Evolutionary conservation across 257 asterid species (phyloP), one percentile per base, ranked within the genome.

Genomic region (Capsicum baccatum): DNA sequence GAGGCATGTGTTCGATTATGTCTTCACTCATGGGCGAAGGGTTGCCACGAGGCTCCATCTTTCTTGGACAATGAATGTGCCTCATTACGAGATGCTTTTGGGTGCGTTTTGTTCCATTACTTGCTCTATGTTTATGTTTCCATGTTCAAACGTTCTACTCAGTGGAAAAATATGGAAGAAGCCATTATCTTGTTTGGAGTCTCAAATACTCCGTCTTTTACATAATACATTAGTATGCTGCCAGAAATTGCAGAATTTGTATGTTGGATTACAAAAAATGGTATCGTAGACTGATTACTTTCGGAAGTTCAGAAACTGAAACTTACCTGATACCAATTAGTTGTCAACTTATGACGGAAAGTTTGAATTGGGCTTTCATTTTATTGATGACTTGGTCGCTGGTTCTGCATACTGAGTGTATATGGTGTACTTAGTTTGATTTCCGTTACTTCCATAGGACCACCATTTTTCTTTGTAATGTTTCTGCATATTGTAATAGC

Each of bases 1-100:
- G 99, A 96, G 79, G 99, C 99, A 56, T 96, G 99, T 80, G 93
- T 92, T 78, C 91, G 99, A 82, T 92, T 96, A n/a, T 96, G 99
- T 84, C 98, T 96, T 84, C 93, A 92, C 67, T 91, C 98, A 8
- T 94, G 98, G 98, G 94, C 97, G 57, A 91, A 88, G 85, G 93
- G 92, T 79, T 86, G 92, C 89, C 87, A 78, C 88, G 97, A 92
- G 91, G 98, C 98, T 82, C 97, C 97, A 5, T 26, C 85, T 37
- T 96, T 96, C 85, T 82, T 96, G 91, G 97, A 94, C 86, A 94
- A 94, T 85, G 99, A 96, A 88, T 92, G 97, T 86, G 95, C 97
- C 17, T 79, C 90, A 80, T 92, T 96, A 81, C 89, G 98, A 90
- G 93, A 92, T 88, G 92, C 97, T 11, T 96, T 96, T 78, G 92